A percentile compares a stretch with the other conserved stretches of the same genome.
Evolutionary conservation across 805 yeast species (phyloP).

Genomic region (Yamadazyma sp.): DNA sequence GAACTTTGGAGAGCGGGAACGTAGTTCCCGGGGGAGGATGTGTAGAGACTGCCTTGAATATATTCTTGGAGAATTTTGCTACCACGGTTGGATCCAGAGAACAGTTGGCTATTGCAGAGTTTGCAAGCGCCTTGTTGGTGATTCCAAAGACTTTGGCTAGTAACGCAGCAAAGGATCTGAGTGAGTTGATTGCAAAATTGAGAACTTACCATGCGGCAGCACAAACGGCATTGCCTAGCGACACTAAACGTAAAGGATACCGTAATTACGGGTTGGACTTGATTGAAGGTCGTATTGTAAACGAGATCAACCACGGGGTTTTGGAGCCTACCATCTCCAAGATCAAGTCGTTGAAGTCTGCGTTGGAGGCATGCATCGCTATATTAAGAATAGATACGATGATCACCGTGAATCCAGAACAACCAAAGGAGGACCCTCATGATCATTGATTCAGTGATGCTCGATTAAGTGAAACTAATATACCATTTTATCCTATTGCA

Average conservation of each 20-base stretch:
- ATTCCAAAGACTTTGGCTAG: conserved; percentile 97
- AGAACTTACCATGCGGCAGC: conserved; percentile 96
- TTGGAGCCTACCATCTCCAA: conserved; percentile 94
- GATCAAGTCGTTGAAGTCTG: conserved; percentile 88
- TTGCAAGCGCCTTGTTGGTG: conserved; percentile 83
- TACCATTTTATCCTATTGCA: too few species aligned
- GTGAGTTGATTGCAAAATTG: conserved; percentile 90
- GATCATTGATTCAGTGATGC: conserved; percentile 72
- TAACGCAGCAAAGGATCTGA: conserved; percentile 96
- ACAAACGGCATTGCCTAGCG: conserved; percentile 83
- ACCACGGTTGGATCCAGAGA: conserved; percentile 97
- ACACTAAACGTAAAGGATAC: conserved; percentile 78
- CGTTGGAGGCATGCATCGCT: conserved; percentile 97
- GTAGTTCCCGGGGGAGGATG: conserved; percentile 99
- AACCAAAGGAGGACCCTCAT: conserved; percentile 88
- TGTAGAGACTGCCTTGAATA: conserved; percentile 95
- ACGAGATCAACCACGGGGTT: conserved; percentile 81
- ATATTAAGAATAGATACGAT: conserved; percentile 96
- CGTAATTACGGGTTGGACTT: conserved; percentile 91
- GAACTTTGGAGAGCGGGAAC: conserved; percentile 90
- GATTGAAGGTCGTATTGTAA: conserved; percentile 86
- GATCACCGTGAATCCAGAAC: conserved; percentile 97
- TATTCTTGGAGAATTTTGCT: conserved; percentile 93
- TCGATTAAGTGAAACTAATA: too few species aligned
- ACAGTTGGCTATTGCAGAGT: conserved; percentile 96